Conservation (phyloP, 768 basidiomycete genomes). For the Astraeus odoratus region DNA sequence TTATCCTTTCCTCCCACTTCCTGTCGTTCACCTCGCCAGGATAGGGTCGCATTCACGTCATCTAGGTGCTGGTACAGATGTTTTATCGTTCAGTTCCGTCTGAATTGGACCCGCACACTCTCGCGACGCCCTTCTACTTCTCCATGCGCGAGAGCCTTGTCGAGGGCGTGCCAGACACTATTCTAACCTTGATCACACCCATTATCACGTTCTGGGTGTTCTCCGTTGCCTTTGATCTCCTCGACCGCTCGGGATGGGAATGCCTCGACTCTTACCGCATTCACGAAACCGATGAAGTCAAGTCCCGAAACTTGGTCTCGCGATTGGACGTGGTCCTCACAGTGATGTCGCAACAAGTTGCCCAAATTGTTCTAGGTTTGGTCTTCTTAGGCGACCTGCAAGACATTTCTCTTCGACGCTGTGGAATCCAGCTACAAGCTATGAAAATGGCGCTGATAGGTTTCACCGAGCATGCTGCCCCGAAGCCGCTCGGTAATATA, state of each 20-base stretch:
- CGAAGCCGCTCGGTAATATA: neutral
- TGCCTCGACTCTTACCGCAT: neutral
- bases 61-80: too few species aligned
- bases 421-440: neutral
- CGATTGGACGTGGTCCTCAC: neutral
- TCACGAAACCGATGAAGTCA: neutral
- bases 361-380: neutral
- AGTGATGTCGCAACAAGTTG: neutral
- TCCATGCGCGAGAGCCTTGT: neutral
- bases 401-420: neutral
- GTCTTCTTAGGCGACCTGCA: neutral
- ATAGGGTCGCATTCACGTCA: too few species aligned
- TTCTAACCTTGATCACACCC: neutral
- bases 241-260: neutral
- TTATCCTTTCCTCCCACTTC: too few species aligned
- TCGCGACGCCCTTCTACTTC: neutral
- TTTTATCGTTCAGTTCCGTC: too few species aligned
- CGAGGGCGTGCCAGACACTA: neutral
- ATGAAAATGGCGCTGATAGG: neutral
- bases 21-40: too few species aligned
- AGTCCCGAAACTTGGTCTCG: neutral
- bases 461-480: neutral
- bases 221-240: neutral
- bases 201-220: neutral
- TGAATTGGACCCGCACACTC: neutral